A percentile compares a stretch with the other conserved stretches of the same genome.
These are phyloP conservation scores for Podospora comata DNA, from an alignment of 495 filamentous ascomycete genomes.

Conservation along the genomic window DNA sequence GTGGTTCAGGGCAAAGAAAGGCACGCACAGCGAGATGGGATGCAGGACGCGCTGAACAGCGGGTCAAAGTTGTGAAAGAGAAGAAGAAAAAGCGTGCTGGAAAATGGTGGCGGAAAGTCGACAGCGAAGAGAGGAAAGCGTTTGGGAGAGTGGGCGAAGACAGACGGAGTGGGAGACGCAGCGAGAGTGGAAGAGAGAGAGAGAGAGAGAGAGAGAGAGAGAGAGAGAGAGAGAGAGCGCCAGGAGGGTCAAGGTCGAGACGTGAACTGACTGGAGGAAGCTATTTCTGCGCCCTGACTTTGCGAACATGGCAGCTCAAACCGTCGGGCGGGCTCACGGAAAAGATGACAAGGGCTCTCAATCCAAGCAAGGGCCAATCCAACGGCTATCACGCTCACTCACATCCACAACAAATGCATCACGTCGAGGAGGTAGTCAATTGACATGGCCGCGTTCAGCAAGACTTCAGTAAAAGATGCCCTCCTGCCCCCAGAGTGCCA, in stretches of 20 bases:
- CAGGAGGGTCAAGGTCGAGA: neutral
- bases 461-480: constrained; percentile 2
- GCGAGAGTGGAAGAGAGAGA: neutral
- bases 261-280: constrained; percentile 13
- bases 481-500: neutral
- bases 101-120: constrained; percentile 1
- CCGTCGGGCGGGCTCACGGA: constrained; percentile 9
- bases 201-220: neutral
- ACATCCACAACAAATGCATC: constrained; percentile 13
- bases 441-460: constrained; percentile 10
- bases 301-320: constrained; percentile 28
- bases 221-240: neutral
- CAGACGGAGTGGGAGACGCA: constrained; percentile 1
- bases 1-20: neutral
- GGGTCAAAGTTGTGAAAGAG: neutral
- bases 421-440: neutral
- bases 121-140: constrained; percentile 6
- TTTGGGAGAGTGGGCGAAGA: neutral
- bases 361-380: neutral
- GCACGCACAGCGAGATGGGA: neutral
- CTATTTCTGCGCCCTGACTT: constrained; percentile 25
- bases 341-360: neutral
- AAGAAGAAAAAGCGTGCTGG: constrained; percentile 6
- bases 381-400: neutral
- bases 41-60: neutral